Evolutionary conservation across 495 filamentous ascomycete species (phyloP).

Genomic region (Filosporella fistucella): DNA sequence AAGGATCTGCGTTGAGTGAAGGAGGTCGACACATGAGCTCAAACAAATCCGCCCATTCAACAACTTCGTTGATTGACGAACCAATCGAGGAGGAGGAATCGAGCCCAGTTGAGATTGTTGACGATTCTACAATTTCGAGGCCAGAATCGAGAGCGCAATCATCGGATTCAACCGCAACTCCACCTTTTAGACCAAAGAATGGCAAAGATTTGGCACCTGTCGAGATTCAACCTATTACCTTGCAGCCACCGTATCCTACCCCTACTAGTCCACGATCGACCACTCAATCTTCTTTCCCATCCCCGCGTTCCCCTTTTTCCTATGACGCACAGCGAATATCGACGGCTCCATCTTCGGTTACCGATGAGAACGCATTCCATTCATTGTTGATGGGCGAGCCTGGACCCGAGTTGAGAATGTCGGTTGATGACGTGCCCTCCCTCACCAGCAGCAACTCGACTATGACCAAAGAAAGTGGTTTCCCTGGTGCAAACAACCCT

Average conservation of each 20-base stretch:
- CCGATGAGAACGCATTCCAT: slow-evolving; percentile 60
- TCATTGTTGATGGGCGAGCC: slow-evolving; percentile 58
- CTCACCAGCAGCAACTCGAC: slow-evolving; percentile 84
- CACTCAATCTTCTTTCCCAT: slow-evolving; percentile 51
- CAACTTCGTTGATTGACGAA: slow-evolving; percentile 38
- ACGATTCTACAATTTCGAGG: slow-evolving; percentile 28
- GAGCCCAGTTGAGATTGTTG: slow-evolving; percentile 36
- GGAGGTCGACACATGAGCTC: slow-evolving; percentile 19
- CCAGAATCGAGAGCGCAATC: slow-evolving; percentile 34
- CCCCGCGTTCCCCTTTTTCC: slow-evolving; percentile 55
- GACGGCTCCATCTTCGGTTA: slow-evolving; percentile 65
- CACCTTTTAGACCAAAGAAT: slow-evolving; percentile 47
- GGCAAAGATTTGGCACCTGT: slow-evolving; percentile 52
- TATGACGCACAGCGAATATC: slow-evolving; percentile 67
- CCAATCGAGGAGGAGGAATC: slow-evolving; percentile 36
- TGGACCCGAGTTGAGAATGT: slow-evolving; percentile 62
- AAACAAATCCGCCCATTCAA: slow-evolving; percentile 33
- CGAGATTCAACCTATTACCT: slow-evolving; percentile 39
- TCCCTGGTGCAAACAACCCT: slow-evolving; percentile 22
- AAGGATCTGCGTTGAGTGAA: slow-evolving; percentile 32
- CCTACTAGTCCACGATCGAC: slow-evolving; percentile 48
- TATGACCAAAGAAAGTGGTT: slow-evolving; percentile 61
- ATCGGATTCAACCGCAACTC: slow-evolving; percentile 52
- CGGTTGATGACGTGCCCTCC: slow-evolving; percentile 83
- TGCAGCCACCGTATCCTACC: slow-evolving; percentile 38